Base-by-base conservation (phyloP, 23 red algal species). In the Gracilaria gracilis region DNA sequence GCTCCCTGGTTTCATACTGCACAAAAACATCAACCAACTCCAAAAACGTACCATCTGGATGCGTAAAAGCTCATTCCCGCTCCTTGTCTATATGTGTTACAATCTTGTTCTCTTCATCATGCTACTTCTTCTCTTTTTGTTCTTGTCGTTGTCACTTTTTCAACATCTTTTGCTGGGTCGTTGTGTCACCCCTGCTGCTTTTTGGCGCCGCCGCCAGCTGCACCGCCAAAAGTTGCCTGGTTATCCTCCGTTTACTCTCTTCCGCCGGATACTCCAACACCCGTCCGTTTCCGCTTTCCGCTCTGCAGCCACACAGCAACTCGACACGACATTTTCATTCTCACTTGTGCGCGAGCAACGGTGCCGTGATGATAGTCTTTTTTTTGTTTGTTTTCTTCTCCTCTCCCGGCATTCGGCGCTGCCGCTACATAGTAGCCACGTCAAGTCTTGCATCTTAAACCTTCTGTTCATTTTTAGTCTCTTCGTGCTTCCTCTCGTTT, bases 1-100 rank as follows among this genome's bases (percentile, higher is more conserved):
- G 87, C 87, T 29, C 86, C 87, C 12, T 90, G 87, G 87, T 90
- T 90, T 50, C 72, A 77, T 77, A 12, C 72, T 77, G 72, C 72
- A 77, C 72, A 77, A 51, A 77, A 77, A 77, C 38, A 77, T n/a
- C 39, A 48, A 31, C 72, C 72, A 40, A 50, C 27, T n/a, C 39
- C 72, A 4, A 48, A 24, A 49, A 77, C 72, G 40, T 59, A 87
- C 42, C 81, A 65, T 29, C 16, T 85, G 29, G 59, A 69, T 40
- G 38, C 44, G 61, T 66, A 64, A 64, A 66, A 25, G 40, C 59
- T 61, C 37, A 54, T 62, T 82, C 27, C 27, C 50, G 79, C 50
- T 62, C 55, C 37, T 33, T 82, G 40, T 66, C 36, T 29, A 46
- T 61, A 42, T 37, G 12, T 62, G 14, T 82, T 82, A 55, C 7